Conservation (phyloP, 768 basidiomycete species). For the Pisolithus sp. region DNA sequence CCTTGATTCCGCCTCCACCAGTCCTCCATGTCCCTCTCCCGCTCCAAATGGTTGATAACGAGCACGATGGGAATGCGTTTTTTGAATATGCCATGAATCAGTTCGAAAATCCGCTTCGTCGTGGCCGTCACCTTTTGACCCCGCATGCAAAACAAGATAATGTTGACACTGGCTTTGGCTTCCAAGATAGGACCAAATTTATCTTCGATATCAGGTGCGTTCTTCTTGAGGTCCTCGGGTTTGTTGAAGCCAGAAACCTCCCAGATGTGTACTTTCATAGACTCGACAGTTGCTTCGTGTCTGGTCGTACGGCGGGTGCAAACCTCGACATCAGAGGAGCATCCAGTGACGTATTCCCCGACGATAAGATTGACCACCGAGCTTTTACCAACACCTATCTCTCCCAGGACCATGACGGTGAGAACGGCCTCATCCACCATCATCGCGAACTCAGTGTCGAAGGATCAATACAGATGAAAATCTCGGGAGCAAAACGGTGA, state of each 20-base stretch:
- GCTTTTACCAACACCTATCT: conserved; percentile 21
- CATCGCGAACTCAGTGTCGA: background rate
- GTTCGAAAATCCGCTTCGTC: background rate
- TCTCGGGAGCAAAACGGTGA: too few relatives aligned
- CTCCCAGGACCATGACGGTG: background rate
- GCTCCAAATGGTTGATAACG: conserved; percentile 13
- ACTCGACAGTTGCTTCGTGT: background rate
- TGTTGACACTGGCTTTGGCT: background rate
- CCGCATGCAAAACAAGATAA: background rate
- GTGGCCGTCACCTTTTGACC: background rate
- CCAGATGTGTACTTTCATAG: background rate
- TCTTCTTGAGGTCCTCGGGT: background rate
- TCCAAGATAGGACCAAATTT: background rate
- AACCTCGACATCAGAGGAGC: conserved; percentile 17
- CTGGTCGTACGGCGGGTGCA: conserved; percentile 14
- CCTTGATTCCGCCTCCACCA: conserved; percentile 11
- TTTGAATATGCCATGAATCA: conserved; percentile 2
- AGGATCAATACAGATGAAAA: too few relatives aligned
- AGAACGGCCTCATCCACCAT: background rate
- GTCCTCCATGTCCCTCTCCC: conserved; percentile 15
- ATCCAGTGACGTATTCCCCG: conserved; percentile 10
- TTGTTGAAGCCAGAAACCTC: background rate
- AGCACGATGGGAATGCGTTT: conserved; percentile 10
- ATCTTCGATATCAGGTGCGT: background rate
- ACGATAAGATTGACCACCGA: conserved; percentile 29